These are phyloP conservation scores for Saccharum officinarum DNA, from an alignment of 176 grass and related monocot species.

Conservation along the genomic window DNA sequence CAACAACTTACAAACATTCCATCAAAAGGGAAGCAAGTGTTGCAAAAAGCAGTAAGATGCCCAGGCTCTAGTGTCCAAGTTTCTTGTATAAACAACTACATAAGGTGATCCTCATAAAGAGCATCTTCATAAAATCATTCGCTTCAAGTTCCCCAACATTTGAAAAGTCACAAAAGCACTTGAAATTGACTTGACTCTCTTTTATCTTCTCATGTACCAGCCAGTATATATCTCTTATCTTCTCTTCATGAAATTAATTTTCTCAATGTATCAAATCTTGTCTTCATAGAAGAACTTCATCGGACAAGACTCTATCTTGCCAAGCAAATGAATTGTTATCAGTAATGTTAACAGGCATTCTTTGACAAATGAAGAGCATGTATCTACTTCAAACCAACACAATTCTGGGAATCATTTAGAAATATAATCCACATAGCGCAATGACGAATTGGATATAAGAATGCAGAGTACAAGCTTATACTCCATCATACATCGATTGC, in stretches of 20 bases:
- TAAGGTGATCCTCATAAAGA: constrained; percentile 52
- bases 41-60: constrained; percentile 59
- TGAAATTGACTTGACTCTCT: constrained; percentile 66
- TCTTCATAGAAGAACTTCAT: constrained; percentile 78
- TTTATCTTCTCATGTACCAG: constrained; percentile 87
- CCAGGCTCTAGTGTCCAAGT: constrained; percentile 60
- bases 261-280: constrained; percentile 64
- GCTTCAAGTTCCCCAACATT: constrained; percentile 65
- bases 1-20: constrained; percentile 66
- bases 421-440: constrained; percentile 46
- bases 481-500: neutral
- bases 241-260: constrained; percentile 75
- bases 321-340: constrained; percentile 75
- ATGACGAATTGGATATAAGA: constrained; percentile 12
- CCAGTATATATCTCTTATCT: constrained; percentile 52
- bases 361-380: constrained; percentile 65
- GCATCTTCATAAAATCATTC: constrained; percentile 61
- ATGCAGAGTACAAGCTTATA: constrained; percentile 6
- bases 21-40: constrained; percentile 55
- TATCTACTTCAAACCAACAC: constrained; percentile 74
- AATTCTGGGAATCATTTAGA: constrained; percentile 57
- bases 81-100: constrained; percentile 67
- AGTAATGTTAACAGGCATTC: constrained; percentile 57
- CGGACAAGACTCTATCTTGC: constrained; percentile 69
- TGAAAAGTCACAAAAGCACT: constrained; percentile 64